Evolutionary conservation across 1,284 basidiomycete species (phyloP).

Genomic region (Tylopilus sp.): DNA sequence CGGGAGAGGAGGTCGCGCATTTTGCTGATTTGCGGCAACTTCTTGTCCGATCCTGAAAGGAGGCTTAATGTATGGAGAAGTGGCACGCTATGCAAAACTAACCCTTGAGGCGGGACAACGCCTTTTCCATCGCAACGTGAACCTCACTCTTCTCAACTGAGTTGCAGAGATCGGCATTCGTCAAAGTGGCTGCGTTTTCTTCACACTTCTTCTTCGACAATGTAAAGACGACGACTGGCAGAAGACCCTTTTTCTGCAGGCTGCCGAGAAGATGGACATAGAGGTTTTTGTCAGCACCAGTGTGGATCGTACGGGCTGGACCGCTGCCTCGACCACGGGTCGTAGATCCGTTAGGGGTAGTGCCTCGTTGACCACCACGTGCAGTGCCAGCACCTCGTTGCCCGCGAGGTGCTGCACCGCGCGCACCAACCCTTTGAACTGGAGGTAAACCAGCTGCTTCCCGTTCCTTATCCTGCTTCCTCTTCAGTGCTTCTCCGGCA

Average conservation of each 20-base stretch:
- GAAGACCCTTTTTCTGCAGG: slow-evolving; percentile 79
- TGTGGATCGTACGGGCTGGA: slow-evolving; percentile 60
- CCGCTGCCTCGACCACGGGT: slow-evolving; percentile 49
- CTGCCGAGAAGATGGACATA: slow-evolving; percentile 92
- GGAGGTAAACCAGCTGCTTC: slow-evolving; percentile 89
- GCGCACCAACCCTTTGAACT: slow-evolving; percentile 74
- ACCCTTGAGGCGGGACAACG: slow-evolving; percentile 90
- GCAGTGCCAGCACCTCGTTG: slow-evolving; percentile 40
- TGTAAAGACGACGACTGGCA: slow-evolving; percentile 96
- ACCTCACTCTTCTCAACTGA: slow-evolving; percentile 95
- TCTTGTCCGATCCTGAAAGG: slow-evolving; percentile 77
- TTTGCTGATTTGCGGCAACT: slow-evolving; percentile 90
- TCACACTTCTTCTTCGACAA: slow-evolving; percentile 97
- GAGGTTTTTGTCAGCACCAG: slow-evolving; percentile 78
- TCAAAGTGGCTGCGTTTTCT: slow-evolving; percentile 89
- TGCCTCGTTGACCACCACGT: slow-evolving; percentile 54
- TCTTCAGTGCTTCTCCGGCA: slow-evolving; percentile 81
- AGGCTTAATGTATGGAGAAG: slow-evolving; percentile 9
- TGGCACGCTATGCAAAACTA: slow-evolving; percentile 1
- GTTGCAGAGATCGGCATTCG: slow-evolving; percentile 85
- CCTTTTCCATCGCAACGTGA: slow-evolving; percentile 91
- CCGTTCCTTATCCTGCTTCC: slow-evolving; percentile 97
- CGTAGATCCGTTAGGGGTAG: slow-evolving; percentile 36
- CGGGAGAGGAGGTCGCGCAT: slow-evolving; percentile 90
- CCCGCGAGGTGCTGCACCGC: slow-evolving; percentile 66